Evolutionary conservation across 1,284 basidiomycete genomes (phyloP).

Genomic region (Abortiporus biennis): DNA sequence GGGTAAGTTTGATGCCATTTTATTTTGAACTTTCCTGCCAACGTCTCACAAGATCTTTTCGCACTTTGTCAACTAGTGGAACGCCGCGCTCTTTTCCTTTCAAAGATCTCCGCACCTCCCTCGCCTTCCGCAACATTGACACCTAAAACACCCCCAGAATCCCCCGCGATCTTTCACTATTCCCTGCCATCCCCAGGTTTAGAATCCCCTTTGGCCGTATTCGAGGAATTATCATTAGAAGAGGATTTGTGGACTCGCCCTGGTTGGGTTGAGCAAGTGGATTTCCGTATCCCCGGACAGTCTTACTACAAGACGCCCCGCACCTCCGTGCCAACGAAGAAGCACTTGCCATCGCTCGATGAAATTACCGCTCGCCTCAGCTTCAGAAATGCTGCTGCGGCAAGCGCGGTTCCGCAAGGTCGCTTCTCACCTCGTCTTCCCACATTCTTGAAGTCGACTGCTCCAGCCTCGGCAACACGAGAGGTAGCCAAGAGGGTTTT

Average conservation of each 20-base stretch:
- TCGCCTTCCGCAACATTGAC: constrained; percentile 50
- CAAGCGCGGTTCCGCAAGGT: constrained; percentile 14
- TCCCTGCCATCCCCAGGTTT: constrained; percentile 62
- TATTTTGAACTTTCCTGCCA: constrained; percentile 7
- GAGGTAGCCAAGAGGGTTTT: constrained; percentile 26
- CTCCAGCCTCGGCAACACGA: constrained; percentile 1
- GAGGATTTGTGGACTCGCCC: constrained; percentile 27
- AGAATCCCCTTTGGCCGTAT: constrained; percentile 54
- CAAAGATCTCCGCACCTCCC: constrained; percentile 61
- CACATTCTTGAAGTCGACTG: constrained; percentile 33
- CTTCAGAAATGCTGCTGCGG: constrained; percentile 24
- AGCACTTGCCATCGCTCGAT: constrained; percentile 59
- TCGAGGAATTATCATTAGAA: constrained; percentile 41
- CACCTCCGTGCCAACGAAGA: constrained; percentile 17
- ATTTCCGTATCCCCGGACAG: constrained; percentile 43
- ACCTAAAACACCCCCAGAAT: constrained; percentile 65
- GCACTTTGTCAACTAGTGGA: constrained; percentile 40
- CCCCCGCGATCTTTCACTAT: constrained; percentile 64
- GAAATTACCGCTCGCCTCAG: constrained; percentile 64
- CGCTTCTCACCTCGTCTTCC: constrained; percentile 32
- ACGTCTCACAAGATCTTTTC: neutral
- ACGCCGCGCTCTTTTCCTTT: constrained; percentile 68
- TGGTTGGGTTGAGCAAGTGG: constrained; percentile 62
- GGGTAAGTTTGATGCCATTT: constrained; percentile 35
- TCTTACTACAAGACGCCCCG: constrained; percentile 11